A percentile compares a stretch with the other conserved stretches of the same genome.
Evolutionary conservation across 768 basidiomycete species (phyloP).

Genomic region (Mycena polygramma): DNA sequence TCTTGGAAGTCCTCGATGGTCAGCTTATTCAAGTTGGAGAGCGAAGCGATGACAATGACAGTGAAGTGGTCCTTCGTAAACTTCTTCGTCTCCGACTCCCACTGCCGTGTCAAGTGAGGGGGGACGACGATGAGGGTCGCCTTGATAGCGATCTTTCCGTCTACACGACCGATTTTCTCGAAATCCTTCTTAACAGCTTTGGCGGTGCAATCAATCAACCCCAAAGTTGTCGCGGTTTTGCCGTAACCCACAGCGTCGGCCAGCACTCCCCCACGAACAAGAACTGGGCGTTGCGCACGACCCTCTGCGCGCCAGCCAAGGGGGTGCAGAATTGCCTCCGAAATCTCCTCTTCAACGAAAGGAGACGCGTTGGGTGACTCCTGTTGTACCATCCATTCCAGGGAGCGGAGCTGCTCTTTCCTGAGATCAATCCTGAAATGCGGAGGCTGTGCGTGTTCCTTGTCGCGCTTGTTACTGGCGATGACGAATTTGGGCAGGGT

Average conservation of each 20-base stretch:
- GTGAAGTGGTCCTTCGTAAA: slow-evolving; percentile 78
- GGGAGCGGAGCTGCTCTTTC: slow-evolving; percentile 88
- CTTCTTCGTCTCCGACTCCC: slow-evolving; percentile 88
- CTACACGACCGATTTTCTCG: slow-evolving; percentile 57
- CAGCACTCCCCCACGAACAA: slow-evolving; percentile 88
- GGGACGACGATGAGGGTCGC: slow-evolving; percentile 91
- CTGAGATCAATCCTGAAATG: slow-evolving; percentile 82
- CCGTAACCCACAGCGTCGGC: slow-evolving; percentile 98
- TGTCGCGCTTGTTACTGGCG: slow-evolving; percentile 80
- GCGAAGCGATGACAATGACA: slow-evolving; percentile 76
- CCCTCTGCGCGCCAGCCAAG: slow-evolving; percentile 97
- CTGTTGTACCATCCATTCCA: slow-evolving; percentile 92
- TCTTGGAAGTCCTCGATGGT: slow-evolving; percentile 82
- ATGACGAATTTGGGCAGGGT: slow-evolving; percentile 76
- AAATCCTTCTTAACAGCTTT: slow-evolving; percentile 72
- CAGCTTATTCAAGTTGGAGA: slow-evolving; percentile 75
- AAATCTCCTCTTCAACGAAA: slow-evolving; percentile 95
- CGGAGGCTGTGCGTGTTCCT: slow-evolving; percentile 80
- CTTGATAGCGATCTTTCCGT: slow-evolving; percentile 82
- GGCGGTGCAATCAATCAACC: slow-evolving; percentile 82
- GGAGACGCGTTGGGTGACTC: slow-evolving; percentile 74
- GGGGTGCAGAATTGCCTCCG: slow-evolving; percentile 88
- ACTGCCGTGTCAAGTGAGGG: slow-evolving; percentile 90
- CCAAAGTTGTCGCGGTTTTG: slow-evolving; percentile 95
- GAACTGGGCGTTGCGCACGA: slow-evolving; percentile 82